These are phyloP conservation scores for Trichoderma gracile DNA, from an alignment of 2,329 filamentous ascomycete species.

Conservation along the genomic window DNA sequence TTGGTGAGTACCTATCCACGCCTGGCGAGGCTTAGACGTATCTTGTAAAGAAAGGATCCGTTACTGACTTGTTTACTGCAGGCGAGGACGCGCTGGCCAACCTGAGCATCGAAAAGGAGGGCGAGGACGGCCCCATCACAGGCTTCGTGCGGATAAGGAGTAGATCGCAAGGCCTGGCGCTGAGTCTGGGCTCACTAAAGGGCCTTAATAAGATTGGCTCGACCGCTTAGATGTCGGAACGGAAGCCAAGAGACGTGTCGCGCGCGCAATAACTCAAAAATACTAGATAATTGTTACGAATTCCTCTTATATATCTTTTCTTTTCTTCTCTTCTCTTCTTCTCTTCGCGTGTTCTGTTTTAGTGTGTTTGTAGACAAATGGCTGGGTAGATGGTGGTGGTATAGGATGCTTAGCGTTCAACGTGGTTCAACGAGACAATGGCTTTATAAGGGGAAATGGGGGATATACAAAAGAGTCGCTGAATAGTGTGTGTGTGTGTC, in stretches of 20 bases:
- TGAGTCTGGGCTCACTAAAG: conserved; percentile 92
- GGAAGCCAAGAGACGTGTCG: conserved; percentile 20
- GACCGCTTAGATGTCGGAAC: conserved; percentile 33
- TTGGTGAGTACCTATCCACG: conserved; percentile 89
- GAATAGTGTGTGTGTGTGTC: background rate
- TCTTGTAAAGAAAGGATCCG: too few species aligned
- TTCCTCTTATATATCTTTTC: background rate
- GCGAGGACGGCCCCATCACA: conserved; percentile 90
- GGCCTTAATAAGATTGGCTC: conserved; percentile 79
- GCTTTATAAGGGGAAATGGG: background rate
- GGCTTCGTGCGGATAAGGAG: conserved; percentile 98
- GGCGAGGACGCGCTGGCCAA: conserved; percentile 98
- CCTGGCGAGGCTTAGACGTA: too few species aligned
- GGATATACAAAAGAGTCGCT: background rate
- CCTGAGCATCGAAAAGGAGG: conserved; percentile 95
- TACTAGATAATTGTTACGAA: conserved; percentile 24
- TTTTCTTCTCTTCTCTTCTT: background rate
- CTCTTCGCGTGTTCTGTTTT: conserved; percentile 4
- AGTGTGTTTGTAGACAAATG: conserved; percentile 12
- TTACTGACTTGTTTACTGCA: conserved; percentile 41
- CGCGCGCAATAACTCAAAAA: conserved; percentile 12
- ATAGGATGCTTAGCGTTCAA: background rate
- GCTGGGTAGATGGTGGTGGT: conserved; percentile 15
- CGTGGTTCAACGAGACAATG: background rate
- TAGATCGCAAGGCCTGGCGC: conserved; percentile 88